Base-by-base conservation (phyloP, 805 yeast genomes). In the Ogataea henricii region DNA sequence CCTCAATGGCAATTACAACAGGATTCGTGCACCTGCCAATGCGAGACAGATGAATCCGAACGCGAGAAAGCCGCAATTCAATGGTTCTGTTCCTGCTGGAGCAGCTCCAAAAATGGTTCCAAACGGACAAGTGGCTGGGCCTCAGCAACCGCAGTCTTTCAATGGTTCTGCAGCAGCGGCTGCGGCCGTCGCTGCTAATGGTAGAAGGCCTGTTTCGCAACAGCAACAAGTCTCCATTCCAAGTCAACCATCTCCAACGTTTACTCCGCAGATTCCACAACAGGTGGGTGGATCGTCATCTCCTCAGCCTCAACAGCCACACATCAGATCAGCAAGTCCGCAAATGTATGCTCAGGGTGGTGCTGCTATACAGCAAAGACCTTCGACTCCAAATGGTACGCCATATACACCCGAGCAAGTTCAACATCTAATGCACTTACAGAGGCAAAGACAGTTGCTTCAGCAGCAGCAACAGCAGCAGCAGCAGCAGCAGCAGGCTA, bases 361-460 rank as follows among this genome's bases (percentile, higher is more conserved):
- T 32, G 43, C 53, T 13, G 16, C 37, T 21, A 40, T 42, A 13
- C 49, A 47, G 16, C 49, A 47, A n/a, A 22, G 73, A 29, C 72
- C 81, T 4, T 70, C 79, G 0, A 70, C 77, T 1, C 78, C 84
- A 8, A 77, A 78, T 57, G 83, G 83, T 3, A 72, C 79, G 0
- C 81, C 82, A 8, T 78, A 79, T 47, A 78, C 85, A 0, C 75
- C 76, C 8, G 87, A 82, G 49, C 88, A 82, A 54, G 63, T 82
- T 12, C 86, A 82, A 56, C 81, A 78, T 52, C 58, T 82, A 39
- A 63, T 81, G 66, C 80, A 74, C 51, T 72, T 72, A 35, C 62
- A 60, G 26, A 52, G 54, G 10, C 59, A 55, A 25, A 77, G 72
- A 55, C 68, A 65, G 45, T 71, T 66, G 46, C 62, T 56, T 34